These are phyloP conservation scores for Rhodofomes roseus DNA, from an alignment of 1,284 basidiomycete genomes.

Conservation along the genomic window DNA sequence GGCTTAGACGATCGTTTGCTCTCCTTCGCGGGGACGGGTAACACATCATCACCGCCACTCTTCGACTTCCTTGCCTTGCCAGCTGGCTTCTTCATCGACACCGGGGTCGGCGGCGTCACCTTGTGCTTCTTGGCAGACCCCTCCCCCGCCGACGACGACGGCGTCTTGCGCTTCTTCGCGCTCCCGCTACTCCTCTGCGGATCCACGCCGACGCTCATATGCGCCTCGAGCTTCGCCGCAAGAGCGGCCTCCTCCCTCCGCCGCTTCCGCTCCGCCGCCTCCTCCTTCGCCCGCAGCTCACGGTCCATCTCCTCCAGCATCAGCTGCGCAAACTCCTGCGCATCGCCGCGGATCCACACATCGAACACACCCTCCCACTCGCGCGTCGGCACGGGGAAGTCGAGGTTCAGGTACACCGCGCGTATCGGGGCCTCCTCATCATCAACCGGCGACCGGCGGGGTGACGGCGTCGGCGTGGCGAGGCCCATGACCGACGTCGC, in stretches of 20 bases:
- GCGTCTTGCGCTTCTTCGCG: conserved; percentile 21
- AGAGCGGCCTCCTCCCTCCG: conserved; percentile 38
- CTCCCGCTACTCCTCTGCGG: conserved; percentile 5
- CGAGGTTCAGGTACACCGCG: conserved; percentile 84
- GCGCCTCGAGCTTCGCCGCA: conserved; percentile 7
- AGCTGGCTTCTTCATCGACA: conserved; percentile 13
- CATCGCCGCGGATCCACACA: conserved; percentile 87
- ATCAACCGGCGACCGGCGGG: conserved; percentile 32
- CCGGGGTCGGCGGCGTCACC: conserved; percentile 13
- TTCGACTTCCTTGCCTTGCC: conserved; percentile 4
- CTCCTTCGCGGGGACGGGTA: conserved; percentile 7
- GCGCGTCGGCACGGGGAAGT: conserved; percentile 81
- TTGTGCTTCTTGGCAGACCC: conserved; percentile 18
- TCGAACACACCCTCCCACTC: conserved; percentile 94
- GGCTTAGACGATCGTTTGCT: not conserved
- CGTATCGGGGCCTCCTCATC: conserved; percentile 57
- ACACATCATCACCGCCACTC: not conserved
- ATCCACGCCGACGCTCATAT: not conserved
- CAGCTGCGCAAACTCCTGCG: conserved; percentile 71
- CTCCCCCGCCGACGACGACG: not conserved
- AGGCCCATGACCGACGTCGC: conserved; percentile 22
- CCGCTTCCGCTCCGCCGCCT: conserved; percentile 46
- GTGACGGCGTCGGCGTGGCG: conserved; percentile 40
- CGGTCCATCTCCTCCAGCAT: conserved; percentile 54
- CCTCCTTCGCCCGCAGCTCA: conserved; percentile 47